Percentiles rank a stretch among this genome's conserved stretches.
Conservation (phyloP, 805 yeast genomes). For the Ogataea dorogensis region DNA sequence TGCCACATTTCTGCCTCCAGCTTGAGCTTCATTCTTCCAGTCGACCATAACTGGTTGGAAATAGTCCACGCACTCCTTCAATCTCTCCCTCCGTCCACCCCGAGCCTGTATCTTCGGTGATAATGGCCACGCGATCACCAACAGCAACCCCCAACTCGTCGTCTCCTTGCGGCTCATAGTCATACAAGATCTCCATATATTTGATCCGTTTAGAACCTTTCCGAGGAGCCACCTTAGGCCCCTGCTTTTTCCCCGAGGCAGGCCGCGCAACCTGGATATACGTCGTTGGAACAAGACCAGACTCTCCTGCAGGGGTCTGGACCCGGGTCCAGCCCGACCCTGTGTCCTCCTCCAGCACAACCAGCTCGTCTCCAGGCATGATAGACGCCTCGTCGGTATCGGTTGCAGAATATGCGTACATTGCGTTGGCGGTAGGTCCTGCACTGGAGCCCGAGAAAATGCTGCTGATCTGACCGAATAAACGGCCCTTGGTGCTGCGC, state of each 20-base stretch:
- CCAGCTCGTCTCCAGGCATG: conserved; percentile 56
- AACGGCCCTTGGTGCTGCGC: conserved; percentile 24
- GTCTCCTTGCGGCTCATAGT: conserved; percentile 72
- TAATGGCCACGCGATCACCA: conserved; percentile 71
- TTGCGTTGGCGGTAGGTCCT: conserved; percentile 39
- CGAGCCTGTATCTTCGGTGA: conserved; percentile 69
- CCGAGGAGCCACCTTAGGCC: conserved; percentile 74
- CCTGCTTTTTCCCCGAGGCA: conserved; percentile 41
- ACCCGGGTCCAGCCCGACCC: conserved; percentile 93
- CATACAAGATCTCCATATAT: conserved; percentile 69
- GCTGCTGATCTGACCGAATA: conserved; percentile 28
- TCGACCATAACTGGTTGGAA: conserved; percentile 76
- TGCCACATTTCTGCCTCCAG: conserved; percentile 90
- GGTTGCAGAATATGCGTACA: conserved; percentile 62
- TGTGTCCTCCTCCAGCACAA: conserved; percentile 65
- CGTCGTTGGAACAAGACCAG: conserved; percentile 84
- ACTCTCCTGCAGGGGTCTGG: conserved; percentile 39
- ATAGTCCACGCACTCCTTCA: conserved; percentile 61
- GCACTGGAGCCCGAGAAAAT: conserved; percentile 15
- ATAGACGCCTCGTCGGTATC: conserved; percentile 77
- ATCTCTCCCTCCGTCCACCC: conserved; percentile 97
- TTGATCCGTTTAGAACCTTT: conserved; percentile 65
- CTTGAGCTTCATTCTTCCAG: conserved; percentile 43
- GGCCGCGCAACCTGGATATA: conserved; percentile 53
- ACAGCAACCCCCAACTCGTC: conserved; percentile 71